Base-by-base conservation (phyloP, 257 asterid genomes). In the Solanum ahanhuiri region DNA sequence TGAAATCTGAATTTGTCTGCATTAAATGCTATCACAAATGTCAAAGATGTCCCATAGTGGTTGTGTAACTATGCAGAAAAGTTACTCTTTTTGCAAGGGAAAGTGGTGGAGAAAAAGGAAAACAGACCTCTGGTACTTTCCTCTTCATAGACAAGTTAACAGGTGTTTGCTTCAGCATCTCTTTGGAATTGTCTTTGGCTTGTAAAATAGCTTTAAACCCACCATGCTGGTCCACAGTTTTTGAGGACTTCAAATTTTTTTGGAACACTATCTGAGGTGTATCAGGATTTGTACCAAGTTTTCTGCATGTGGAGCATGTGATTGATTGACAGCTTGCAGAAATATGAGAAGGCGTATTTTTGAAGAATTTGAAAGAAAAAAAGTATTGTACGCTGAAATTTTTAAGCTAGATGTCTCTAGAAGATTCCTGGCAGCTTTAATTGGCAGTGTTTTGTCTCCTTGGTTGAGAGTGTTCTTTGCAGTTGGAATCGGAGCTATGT, bases 101-200 rank as follows among this genome's bases (percentile, higher is more conserved):
- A 71, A 69, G 82, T 28, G 66, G 25, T 43, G 82, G 48, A 64
- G 70, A 43, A 79, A 79, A 87, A 86, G 28, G 87, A 31, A 75
- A 87, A 51, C 86, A 81, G 90, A 94, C 99, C 98, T 92, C 96
- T 81, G 87, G 51, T 30, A 89, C 75, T 87, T 95, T 95, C 88
- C 98, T 90, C 92, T 96, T 96, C 66, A 92, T 86, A 54, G 94
- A 89, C 34, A 88, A 87, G 86, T 81, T 76, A 67, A 90, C 81
- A 85, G 90, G 88, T 69, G 83, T 86, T 88, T 87, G 93, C 89
- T 85, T 93, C 85, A 83, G 89, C 33, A 35, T 83, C 87, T 85
- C 87, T 15, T 85, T 86, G 73, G 31, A 73, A 85, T 58, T 84
- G 83, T 81, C 81, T 69, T 81, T 84, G 81, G 90, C 37, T 84